Evolutionary conservation across 371 early-diverging fungal species (phyloP).

Genomic region (Mortierella sp.): DNA sequence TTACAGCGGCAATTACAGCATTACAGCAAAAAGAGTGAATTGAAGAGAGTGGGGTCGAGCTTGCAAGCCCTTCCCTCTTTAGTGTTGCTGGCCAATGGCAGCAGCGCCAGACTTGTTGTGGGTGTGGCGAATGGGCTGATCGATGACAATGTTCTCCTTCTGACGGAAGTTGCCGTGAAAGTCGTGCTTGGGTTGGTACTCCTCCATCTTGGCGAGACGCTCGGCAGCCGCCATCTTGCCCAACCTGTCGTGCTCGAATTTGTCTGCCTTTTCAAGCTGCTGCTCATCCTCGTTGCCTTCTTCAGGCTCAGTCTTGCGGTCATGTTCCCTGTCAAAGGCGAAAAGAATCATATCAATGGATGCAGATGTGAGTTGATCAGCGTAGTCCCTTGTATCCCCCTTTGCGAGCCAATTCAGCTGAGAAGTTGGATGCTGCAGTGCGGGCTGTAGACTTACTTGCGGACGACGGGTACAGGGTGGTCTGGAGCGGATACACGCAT

Average conservation of each 20-base stretch:
- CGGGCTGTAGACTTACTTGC: constrained; percentile 40
- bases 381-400: too few relatives aligned
- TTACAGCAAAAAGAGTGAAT: too few relatives aligned
- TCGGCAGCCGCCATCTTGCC: constrained; percentile 40
- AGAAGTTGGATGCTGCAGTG: too few relatives aligned
- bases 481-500: constrained; percentile 46
- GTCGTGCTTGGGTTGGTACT: constrained; percentile 51
- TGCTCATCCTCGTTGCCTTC: constrained; percentile 47
- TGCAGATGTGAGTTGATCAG: background rate
- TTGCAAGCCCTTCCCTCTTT: too few relatives aligned
- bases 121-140: constrained; percentile 46
- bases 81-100: constrained; percentile 15
- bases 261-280: constrained; percentile 33
- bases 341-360: background rate
- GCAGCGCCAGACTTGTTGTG: constrained; percentile 52
- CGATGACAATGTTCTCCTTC: constrained; percentile 38
- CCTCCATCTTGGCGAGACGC: constrained; percentile 40
- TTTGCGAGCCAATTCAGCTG: too few relatives aligned
- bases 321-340: constrained; percentile 29
- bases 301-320: constrained; percentile 30
- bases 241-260: constrained; percentile 41
- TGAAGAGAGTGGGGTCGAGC: too few relatives aligned
- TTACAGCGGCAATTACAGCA: too few relatives aligned
- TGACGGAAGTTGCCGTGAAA: constrained; percentile 34
- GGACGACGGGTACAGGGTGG: constrained; percentile 51